These are phyloP conservation scores for Lentinula sp. DNA, from an alignment of 768 basidiomycete species.

Conservation along the genomic window DNA sequence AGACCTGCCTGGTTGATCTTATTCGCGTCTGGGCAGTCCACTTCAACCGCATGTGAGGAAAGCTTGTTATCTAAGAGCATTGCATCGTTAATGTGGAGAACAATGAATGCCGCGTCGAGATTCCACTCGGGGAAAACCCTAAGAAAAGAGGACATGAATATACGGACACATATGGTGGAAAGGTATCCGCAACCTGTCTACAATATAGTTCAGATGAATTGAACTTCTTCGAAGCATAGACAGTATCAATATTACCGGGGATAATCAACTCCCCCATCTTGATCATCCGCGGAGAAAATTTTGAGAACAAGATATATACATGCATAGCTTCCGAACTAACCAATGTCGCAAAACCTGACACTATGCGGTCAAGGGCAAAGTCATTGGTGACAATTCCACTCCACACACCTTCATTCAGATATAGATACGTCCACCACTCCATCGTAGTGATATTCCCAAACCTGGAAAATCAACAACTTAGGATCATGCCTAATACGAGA, in stretches of 20 bases:
- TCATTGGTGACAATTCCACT: neutral
- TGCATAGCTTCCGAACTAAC: conserved; percentile 30
- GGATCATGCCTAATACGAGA: neutral
- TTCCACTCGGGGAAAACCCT: conserved; percentile 86
- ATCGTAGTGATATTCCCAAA: conserved; percentile 93
- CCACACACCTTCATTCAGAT: conserved; percentile 64
- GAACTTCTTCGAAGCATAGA: conserved; percentile 8
- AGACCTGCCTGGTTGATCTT: conserved; percentile 64
- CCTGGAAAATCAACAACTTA: conserved; percentile 29
- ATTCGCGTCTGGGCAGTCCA: conserved; percentile 82
- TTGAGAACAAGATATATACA: neutral
- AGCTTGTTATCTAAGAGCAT: conserved; percentile 77
- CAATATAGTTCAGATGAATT: neutral
- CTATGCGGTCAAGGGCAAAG: neutral
- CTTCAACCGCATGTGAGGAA: conserved; percentile 91
- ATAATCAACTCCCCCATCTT: conserved; percentile 89
- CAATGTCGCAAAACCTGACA: conserved; percentile 75
- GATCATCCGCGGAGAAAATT: neutral
- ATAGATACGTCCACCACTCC: conserved; percentile 88
- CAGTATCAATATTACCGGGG: conserved; percentile 40
- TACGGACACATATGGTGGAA: neutral
- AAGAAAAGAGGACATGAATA: conserved; percentile 6
- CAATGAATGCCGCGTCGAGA: conserved; percentile 75
- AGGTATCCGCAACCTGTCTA: neutral
- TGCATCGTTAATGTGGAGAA: conserved; percentile 69